Base-by-base conservation (phyloP, 2,329 filamentous ascomycete species). In the Fusarium scirpi region DNA sequence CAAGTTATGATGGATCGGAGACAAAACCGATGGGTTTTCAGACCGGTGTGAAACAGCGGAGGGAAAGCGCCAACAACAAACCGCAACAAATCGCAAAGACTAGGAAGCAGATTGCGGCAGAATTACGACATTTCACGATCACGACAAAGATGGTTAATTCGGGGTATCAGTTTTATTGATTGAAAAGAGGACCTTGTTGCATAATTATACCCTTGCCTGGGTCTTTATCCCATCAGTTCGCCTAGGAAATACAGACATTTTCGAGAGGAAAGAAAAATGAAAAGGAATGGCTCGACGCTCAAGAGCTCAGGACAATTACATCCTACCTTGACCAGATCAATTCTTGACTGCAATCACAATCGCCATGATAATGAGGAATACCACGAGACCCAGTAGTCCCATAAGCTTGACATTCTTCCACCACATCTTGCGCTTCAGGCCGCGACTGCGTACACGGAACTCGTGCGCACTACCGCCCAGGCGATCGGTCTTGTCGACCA, bases 321-420 rank as follows among this genome's bases (percentile, higher is more conserved):
- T 38, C 30, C 30, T 44, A 34, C 51, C 53, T 67, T 48, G 64
- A 25, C 52, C 48, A 18, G 51, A 64, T 45, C 66, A 76, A 58
- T 84, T 85, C 81, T 86, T 88, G 57, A 85, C 77, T 5, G 85
- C 82, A 63, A 89, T 82, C 29, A 88, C 81, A 62, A 89, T 85
- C n/a, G 84, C 83, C 70, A 87, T 73, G 47, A 89, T 73, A 71
- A 90, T 87, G 67, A 90, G 77, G 46, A 85, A 78, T 27, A 96
- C 81, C 3, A 94, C 93, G 46, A 98, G 77, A 6, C 81, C 85
- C 67, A 94, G 78, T 74, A 99, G 80, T 9, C 89, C 91, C 94
- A 98, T 97, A 73, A 99, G 82, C 84, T 97, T 97, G 47, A 97
- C 88, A 80, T 99, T 98, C 90, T 98, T 98, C 95, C 95, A 98